A percentile compares a stretch with the other conserved stretches of the same genome.
phyloP scores from a whole-genome alignment of 768 basidiomycete genomes.

The Mycena crocata region DNA sequence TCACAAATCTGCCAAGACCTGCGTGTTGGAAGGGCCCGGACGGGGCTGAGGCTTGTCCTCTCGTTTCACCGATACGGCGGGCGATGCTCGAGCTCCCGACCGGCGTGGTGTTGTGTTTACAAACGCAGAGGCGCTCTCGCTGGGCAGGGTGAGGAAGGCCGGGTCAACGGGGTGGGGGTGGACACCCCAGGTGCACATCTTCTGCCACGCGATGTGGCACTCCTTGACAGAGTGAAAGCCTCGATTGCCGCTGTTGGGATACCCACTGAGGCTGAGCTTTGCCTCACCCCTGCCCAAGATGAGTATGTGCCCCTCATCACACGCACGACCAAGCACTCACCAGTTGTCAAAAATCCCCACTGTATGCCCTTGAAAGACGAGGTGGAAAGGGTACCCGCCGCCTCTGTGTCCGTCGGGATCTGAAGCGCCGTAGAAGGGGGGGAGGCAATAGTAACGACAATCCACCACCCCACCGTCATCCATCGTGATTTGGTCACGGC shows the following conservation, averaged over 20 bases:
- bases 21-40: no score
- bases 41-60: no score
- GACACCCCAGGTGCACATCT: neutral
- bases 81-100: no score
- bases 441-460: slow-evolving; percentile 2
- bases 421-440: neutral
- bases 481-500: neutral
- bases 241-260: neutral
- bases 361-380: neutral
- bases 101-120: neutral
- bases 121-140: neutral
- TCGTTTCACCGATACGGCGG: neutral
- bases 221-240: neutral
- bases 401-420: neutral
- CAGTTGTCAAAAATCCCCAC: slow-evolving; percentile 5
- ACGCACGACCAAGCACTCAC: no score
- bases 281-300: neutral
- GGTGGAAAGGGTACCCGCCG: no score
- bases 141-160: neutral
- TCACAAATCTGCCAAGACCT: slow-evolving; percentile 2
- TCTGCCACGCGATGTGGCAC: neutral
- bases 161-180: slow-evolving; percentile 21
- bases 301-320: neutral
- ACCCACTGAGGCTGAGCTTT: neutral
- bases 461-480: neutral